These are phyloP conservation scores for Russula foetens DNA, from an alignment of 768 basidiomycete species.

Conservation along the genomic window DNA sequence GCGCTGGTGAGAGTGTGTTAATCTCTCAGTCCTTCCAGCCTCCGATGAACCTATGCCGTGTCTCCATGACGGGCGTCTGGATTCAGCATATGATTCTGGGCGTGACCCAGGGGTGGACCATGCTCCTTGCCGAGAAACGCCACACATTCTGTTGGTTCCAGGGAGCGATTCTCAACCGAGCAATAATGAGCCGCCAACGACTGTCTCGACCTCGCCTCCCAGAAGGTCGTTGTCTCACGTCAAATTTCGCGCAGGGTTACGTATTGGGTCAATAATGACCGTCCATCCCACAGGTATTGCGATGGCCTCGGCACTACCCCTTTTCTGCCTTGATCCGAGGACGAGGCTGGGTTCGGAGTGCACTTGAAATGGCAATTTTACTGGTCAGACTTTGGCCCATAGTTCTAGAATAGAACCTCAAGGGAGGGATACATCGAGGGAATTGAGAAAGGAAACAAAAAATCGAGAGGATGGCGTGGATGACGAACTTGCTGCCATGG, in stretches of 20 bases:
- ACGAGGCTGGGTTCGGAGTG: conserved; percentile 1
- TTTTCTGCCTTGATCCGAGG: conserved; percentile 11
- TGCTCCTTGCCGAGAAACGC: conserved; percentile 5
- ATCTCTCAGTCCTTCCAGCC: neutral
- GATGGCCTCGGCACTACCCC: neutral
- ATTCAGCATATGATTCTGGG: conserved; percentile 1
- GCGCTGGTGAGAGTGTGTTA: neutral
- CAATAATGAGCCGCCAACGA: neutral
- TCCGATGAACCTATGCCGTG: conserved; percentile 2
- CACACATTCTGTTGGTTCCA: neutral
- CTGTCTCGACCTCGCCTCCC: neutral
- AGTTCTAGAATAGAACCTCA: neutral
- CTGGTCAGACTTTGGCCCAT: neutral
- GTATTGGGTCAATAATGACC: conserved; percentile 8
- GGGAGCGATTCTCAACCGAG: conserved; percentile 12
- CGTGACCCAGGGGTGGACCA: conserved; percentile 1
- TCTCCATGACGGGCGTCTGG: conserved; percentile 11
- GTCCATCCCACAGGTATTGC: neutral
- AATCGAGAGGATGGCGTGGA: neutral
- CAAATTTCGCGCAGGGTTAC: conserved; percentile 13
- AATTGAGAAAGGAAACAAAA: neutral
- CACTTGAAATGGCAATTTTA: conserved; percentile 6
- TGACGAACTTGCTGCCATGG: conserved; percentile 1
- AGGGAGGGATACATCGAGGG: neutral
- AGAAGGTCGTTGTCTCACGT: conserved; percentile 6